Base-by-base conservation (phyloP, 2,329 filamentous ascomycete genomes). In the Colletotrichum sp. region DNA sequence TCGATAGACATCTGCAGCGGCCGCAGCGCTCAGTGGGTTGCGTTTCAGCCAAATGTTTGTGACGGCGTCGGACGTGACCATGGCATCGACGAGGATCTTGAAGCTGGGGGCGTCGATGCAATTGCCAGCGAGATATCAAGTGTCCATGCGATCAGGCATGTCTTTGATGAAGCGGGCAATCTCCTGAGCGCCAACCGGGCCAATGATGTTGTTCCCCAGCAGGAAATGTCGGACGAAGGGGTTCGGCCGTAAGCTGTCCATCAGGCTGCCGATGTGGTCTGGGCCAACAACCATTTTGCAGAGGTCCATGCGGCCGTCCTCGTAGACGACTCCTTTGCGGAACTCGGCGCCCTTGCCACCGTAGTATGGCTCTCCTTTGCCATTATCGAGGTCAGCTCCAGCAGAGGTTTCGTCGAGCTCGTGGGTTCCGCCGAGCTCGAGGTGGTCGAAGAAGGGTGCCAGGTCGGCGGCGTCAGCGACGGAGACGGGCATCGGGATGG, bases 251-350 rank as follows among this genome's bases (percentile, higher is more conserved):
- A 90, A 81, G 66, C 84, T 86, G 57, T 86, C 79, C 84, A 90
- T 88, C 59, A 90, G 80, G n/a, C 82, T 80, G 33, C 82, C 82
- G 74, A 90, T 88, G 65, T 89, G 85, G 21, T 85, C 83, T 12
- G 87, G 88, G 2, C 88, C 88, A 51, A 90, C 84, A 5, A 87
- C 87, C 83, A 87, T 88, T 81, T 89, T 89, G 82, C 88, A 90
- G 4, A 90, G 84, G 76, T 90, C 88, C 80, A 90, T 85, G 15
- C 88, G 84, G 11, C 85, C 84, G 75, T 90, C 88, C 66, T 87
- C 84, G 73, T 89, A 90, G 8, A 89, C 79, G 29, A 84, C 83
- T 33, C 83, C 83, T 76, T 80, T 81, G 29, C 74, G 80, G 54
- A 84, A 85, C 77, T 84, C 83, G 51, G 80, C 79, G 6, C 80